phyloP scores from a whole-genome alignment of 1,284 basidiomycete genomes.

The Ganoderma lucidum region DNA sequence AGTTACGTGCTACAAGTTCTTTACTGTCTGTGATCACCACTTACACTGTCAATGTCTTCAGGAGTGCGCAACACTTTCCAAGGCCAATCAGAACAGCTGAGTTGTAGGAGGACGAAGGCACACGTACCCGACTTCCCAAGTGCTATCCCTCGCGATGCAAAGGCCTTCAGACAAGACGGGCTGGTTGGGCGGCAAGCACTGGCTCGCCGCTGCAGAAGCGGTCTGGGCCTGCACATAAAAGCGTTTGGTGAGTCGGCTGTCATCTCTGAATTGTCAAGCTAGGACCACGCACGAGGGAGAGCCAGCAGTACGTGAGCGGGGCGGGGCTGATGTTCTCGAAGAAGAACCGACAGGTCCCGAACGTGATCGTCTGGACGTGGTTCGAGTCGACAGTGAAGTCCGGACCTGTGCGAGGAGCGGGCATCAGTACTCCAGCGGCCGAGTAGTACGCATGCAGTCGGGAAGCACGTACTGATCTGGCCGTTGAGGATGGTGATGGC shows the following conservation, averaged over 20 bases:
- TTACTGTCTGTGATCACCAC: background rate
- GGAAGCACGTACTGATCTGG: constrained; percentile 24
- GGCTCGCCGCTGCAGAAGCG: constrained; percentile 30
- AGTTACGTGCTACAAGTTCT: constrained; percentile 1
- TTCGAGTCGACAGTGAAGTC: constrained; percentile 31
- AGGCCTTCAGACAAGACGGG: constrained; percentile 35
- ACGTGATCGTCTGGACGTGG: constrained; percentile 36
- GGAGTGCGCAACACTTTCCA: background rate
- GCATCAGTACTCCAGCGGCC: background rate
- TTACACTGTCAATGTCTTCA: background rate
- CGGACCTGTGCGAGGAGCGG: constrained; percentile 26
- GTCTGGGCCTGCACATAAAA: constrained; percentile 16
- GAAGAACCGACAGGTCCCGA: constrained; percentile 38
- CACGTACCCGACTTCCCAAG: constrained; percentile 37
- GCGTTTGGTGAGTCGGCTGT: background rate
- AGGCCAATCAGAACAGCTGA: background rate
- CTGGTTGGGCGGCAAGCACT: constrained; percentile 35
- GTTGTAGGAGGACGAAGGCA: too few species aligned
- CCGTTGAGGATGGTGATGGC: constrained; percentile 38
- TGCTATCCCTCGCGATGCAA: constrained; percentile 26
- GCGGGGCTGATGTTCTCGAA: constrained; percentile 34
- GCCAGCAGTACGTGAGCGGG: constrained; percentile 34
- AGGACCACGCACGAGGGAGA: constrained; percentile 26
- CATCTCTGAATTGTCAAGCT: background rate
- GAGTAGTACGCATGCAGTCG: too few species aligned